Evolutionary conservation across 192 early-diverging fungal species (phyloP), one percentile per base, ranked within the genome.

Genomic region (Coemansia sp.): DNA sequence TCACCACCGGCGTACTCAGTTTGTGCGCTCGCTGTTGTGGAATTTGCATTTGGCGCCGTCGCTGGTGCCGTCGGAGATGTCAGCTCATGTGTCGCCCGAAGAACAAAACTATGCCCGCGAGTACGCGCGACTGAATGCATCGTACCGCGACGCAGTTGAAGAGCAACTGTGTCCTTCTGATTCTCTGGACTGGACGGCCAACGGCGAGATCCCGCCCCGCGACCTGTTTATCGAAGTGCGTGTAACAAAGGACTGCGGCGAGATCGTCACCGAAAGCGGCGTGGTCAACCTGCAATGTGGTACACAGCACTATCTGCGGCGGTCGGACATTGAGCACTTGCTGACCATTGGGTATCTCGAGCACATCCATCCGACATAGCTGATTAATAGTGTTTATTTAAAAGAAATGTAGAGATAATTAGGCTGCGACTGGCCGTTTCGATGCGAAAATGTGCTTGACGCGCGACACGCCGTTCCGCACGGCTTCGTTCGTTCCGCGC

Each of bases 191-290:
- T 71, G 97, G 70, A 85, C 83, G 2, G 83, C 88, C 0, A 87
- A 87, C 9, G 85, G 88, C 41, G 81, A 93, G 41, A 68, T 88
- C 0, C 97, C 97, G 32, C 97, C 97, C 7, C 85, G 86, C 64
- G 95, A 98, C 66, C 65, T 96, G 62, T 95, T 91, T 78, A 89
- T 95, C n/a, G 91, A 92, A 60, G 90, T 98, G 24, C 73, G 95
- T 2, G 97, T 97, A 2, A 37, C 93, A 48, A 85, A 83, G 56
- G 94, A 97, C 56, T 89, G 88, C 66, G 97, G 97, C 43, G 93
- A 97, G 74, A 87, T 97, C 41, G 85, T 90, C 54, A 93, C 93
- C 0, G 94, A 97, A 57, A 89, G 81, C 62, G 95, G 97, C 1
- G 75, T 86, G 1, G 83, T 95, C 41, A 85, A 85, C 57, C 74